Evolutionary conservation across 148 eudicot species (phyloP).

Genomic region (Rhododendron mucronatum): DNA sequence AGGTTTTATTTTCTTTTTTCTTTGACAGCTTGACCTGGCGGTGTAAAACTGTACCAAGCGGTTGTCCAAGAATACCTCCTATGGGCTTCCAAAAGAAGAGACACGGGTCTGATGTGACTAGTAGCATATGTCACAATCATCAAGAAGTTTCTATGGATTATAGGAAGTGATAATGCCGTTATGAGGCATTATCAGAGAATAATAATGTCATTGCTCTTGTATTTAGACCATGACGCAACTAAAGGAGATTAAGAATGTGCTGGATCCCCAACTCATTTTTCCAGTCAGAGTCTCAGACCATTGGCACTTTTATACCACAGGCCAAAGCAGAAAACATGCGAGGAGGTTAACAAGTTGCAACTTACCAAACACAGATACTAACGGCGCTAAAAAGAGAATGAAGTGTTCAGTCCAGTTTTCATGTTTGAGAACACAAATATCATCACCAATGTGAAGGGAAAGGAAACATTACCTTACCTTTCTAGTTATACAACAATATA

Average conservation of each 20-base stretch:
- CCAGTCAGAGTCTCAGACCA: background rate
- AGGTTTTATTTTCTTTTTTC: background rate
- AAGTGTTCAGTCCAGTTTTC: background rate
- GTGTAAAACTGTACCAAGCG: background rate
- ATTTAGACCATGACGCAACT: background rate
- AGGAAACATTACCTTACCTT: background rate
- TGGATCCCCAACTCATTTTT: background rate
- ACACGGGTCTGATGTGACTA: background rate
- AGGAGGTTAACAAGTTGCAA: background rate
- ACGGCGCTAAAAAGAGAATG: background rate
- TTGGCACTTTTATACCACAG: background rate
- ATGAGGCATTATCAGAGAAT: background rate
- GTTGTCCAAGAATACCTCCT: background rate
- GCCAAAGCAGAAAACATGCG: background rate
- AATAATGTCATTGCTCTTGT: background rate
- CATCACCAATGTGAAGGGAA: background rate
- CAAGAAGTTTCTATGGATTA: background rate
- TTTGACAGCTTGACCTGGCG: background rate
- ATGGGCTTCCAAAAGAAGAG: background rate
- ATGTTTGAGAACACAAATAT: background rate
- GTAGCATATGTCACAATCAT: background rate
- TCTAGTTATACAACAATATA: conserved; percentile 1
- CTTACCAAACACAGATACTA: background rate
- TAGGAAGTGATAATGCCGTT: background rate
- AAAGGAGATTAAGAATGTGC: background rate